Conservation (phyloP, 805 yeast genomes). For the Yamadazyma tumulicola region DNA sequence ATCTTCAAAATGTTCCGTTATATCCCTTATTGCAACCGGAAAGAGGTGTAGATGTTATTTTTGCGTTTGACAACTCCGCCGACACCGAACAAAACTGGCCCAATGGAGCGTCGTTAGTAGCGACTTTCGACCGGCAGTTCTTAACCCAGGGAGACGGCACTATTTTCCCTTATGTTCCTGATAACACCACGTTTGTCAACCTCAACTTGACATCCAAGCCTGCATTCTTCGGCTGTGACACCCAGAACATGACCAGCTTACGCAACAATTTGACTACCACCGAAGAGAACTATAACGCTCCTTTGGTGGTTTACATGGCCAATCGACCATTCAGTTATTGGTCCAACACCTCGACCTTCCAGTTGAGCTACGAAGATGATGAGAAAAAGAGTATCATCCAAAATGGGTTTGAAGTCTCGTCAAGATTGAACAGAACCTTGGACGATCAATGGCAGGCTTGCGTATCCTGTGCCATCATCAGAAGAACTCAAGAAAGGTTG, state of each 20-base stretch:
- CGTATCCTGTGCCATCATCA: conserved; percentile 77
- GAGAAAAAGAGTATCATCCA: conserved; percentile 58
- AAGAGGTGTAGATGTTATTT: conserved; percentile 33
- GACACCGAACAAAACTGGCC: conserved; percentile 35
- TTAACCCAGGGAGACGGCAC: conserved; percentile 49
- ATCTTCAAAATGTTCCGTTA: conserved; percentile 35
- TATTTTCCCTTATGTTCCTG: conserved; percentile 81
- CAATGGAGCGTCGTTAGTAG: conserved; percentile 31
- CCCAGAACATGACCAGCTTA: conserved; percentile 55
- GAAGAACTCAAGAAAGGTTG: conserved; percentile 71
- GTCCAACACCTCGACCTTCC: conserved; percentile 72
- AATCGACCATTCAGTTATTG: conserved; percentile 62
- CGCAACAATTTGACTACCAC: conserved; percentile 7
- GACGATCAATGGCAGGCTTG: conserved; percentile 71
- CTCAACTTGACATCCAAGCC: conserved; percentile 65
- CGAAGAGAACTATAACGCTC: conserved; percentile 45
- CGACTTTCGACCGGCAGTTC: conserved; percentile 35
- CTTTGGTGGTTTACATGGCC: conserved; percentile 74
- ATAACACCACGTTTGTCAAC: conserved; percentile 53
- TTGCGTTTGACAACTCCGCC: conserved; percentile 37
- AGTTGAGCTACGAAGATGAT: conserved; percentile 56
- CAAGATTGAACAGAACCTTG: conserved; percentile 63
- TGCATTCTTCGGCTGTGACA: conserved; percentile 80
- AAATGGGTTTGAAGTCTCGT: conserved; percentile 71
- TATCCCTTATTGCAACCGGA: conserved; percentile 34